Evolutionary conservation across 1,139 yeast genomes (phyloP), one percentile per base, ranked within the genome.

Genomic region (Kodamaea arcana): DNA sequence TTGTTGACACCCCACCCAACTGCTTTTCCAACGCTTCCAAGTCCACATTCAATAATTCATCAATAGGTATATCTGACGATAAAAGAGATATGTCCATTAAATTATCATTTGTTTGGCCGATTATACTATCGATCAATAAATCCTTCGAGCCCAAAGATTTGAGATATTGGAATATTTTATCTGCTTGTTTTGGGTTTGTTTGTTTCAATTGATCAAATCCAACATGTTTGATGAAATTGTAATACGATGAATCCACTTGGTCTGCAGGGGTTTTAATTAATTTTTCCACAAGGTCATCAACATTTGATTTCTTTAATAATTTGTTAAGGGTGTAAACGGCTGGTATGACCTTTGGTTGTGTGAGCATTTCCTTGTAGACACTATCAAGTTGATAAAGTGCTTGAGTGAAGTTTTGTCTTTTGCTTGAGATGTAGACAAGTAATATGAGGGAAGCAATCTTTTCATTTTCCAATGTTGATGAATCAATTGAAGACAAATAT

Each of bases 131-230:
- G 4, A 73, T 54, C 30, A 72, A 53, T 8, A 46, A 48, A 40
- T 68, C 73, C 7, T 60, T 46, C 47, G 33, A 29, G 48, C 40
- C 42, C 72, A 56, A 31, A 50, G 35, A 29, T 21, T 34, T 31
- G 24, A 38, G 35, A 29, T 28, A 57, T 9, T 47, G 30, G 37
- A 76, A 63, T 15, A 76, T 40, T 15, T 53, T 43, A 17, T 47
- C 47, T 2, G 73, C 60, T 17, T 53, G 48, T 3, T 44, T 48
- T 17, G 56, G 49, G 37, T 67, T 61, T 11, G 48, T 50, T 18
- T 62, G 36, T 34, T 66, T 55, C 36, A 65, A 56, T 33, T 70
- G 57, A 43, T 75, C 70, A 44, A 78, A 68, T 1, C 72, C 78
- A 30, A 78, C 50, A 30, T 65, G 63, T 42, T 69, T 74, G 47